Base-by-base conservation (phyloP, 805 yeast genomes). In the Phaffomyces thermotolerans region DNA sequence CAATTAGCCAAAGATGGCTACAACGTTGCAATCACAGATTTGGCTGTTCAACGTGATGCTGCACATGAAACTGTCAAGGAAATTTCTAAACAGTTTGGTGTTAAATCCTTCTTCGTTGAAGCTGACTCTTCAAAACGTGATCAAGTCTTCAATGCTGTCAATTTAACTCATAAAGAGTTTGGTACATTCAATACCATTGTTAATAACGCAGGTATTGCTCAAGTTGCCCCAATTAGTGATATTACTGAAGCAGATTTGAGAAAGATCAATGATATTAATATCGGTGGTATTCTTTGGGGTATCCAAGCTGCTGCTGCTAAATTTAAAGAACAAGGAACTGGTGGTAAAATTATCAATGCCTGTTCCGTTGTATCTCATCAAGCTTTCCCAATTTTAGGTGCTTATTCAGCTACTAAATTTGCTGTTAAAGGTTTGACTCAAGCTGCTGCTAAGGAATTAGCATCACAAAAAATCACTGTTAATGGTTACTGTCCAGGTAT, bases 1-100 rank as follows among this genome's bases (percentile, higher is more conserved):
- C 95, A 88, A 64, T 72, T 89, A 57, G 96, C 95, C 13, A 63
- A 68, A 42, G 78, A 73, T 50, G 95, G 95, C 3, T 80, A 86
- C 61, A 49, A 56, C 36, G 55, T 59, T 23, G 62, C 62, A 15
- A 53, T 59, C 41, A 53, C 60, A 2, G 62, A 59, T 45, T 37
- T 60, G 32, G 48, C 58, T 12, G 15, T 24, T 12, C 63, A 62
- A 46, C 48, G 45, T 32, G 43, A 41, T 0, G 44, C 42, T 14
- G 65, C 65, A 2, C 27, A 43, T 29, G 52, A 48, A 18, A 51
- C 59, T 2, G 53, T 56, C 7, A 37, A 54, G 17, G 57, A 52
- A 31, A 50, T 61, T 22, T 27, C 29, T 10, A 37, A 48, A 34
- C 44, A 47, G 29, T 33, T 51, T 4, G 58, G 58, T 34, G 42